Evolutionary conservation across 1,284 basidiomycete genomes (phyloP).

Genomic region (Tylopilus orsonianus): DNA sequence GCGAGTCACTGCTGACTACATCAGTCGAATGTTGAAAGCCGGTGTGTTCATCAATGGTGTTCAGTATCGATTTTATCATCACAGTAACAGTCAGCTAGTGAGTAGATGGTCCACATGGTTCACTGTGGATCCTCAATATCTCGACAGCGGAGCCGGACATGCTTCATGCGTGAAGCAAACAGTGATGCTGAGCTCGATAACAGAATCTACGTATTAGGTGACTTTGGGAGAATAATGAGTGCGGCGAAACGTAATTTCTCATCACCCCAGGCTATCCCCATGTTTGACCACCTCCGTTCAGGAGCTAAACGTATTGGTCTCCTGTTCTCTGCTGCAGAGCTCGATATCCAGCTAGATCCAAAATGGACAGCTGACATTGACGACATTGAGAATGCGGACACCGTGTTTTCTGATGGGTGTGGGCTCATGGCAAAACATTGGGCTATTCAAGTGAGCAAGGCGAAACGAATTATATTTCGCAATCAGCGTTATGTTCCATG

Average conservation of each 20-base stretch:
- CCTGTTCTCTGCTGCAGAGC: constrained; percentile 60
- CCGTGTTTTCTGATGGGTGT: constrained; percentile 66
- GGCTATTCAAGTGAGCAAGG: constrained; percentile 49
- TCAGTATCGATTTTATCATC: constrained; percentile 66
- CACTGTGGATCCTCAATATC: not conserved
- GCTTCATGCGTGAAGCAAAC: constrained; percentile 55
- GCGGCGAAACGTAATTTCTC: constrained; percentile 54
- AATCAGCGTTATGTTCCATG: constrained; percentile 55
- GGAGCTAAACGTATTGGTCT: constrained; percentile 67
- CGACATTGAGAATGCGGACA: constrained; percentile 56
- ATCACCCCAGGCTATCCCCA: not conserved
- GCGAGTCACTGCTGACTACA: constrained; percentile 52
- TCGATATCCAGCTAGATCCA: constrained; percentile 56
- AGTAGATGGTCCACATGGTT: constrained; percentile 13
- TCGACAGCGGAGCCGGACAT: constrained; percentile 55
- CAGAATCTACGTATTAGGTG: constrained; percentile 54
- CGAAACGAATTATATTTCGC: constrained; percentile 54
- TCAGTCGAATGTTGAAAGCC: constrained; percentile 49
- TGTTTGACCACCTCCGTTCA: constrained; percentile 23
- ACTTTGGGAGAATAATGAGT: constrained; percentile 60
- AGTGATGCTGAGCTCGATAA: constrained; percentile 54
- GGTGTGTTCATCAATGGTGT: constrained; percentile 57
- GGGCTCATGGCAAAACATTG: constrained; percentile 57
- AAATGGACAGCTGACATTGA: constrained; percentile 50
- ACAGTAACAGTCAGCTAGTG: constrained; percentile 67